Evolutionary conservation across 2,329 filamentous ascomycete species (phyloP).

Genomic region (Fulvia fulva): DNA sequence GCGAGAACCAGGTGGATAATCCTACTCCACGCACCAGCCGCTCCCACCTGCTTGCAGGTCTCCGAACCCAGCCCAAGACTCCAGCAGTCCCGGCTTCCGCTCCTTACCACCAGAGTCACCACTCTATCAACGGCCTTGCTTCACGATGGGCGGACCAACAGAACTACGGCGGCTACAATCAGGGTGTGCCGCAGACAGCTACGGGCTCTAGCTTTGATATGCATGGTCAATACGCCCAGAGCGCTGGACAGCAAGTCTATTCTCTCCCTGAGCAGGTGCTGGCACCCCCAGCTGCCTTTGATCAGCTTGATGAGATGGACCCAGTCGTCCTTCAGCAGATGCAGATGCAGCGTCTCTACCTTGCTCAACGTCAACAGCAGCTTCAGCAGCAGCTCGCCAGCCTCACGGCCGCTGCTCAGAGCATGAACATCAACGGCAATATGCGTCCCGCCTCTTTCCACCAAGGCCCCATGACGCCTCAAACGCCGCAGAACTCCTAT

Average conservation of each 20-base stretch:
- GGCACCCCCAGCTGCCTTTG: constrained; percentile 74
- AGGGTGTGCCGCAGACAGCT: constrained; percentile 55
- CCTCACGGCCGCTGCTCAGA: constrained; percentile 76
- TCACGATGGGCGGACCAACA: constrained; percentile 45
- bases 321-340: constrained; percentile 83
- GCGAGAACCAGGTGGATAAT: constrained; percentile 63
- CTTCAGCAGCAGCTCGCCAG: constrained; percentile 88
- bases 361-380: constrained; percentile 91
- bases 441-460: constrained; percentile 19
- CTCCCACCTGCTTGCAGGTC: constrained; percentile 86
- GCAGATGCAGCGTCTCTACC: constrained; percentile 83
- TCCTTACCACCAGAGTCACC: constrained; percentile 55
- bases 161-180: constrained; percentile 42
- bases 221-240: constrained; percentile 44
- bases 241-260: constrained; percentile 58
- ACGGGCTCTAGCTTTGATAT: constrained; percentile 48
- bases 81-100: constrained; percentile 64
- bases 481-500: constrained; percentile 56
- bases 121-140: constrained; percentile 41
- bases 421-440: constrained; percentile 60
- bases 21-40: constrained; percentile 90
- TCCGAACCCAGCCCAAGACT: constrained; percentile 90
- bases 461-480: constrained; percentile 43
- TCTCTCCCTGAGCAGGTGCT: constrained; percentile 77
- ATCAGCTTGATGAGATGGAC: constrained; percentile 72